Evolutionary conservation across 75 land plant species (phyloP).

Genomic region (Pinus taeda): DNA sequence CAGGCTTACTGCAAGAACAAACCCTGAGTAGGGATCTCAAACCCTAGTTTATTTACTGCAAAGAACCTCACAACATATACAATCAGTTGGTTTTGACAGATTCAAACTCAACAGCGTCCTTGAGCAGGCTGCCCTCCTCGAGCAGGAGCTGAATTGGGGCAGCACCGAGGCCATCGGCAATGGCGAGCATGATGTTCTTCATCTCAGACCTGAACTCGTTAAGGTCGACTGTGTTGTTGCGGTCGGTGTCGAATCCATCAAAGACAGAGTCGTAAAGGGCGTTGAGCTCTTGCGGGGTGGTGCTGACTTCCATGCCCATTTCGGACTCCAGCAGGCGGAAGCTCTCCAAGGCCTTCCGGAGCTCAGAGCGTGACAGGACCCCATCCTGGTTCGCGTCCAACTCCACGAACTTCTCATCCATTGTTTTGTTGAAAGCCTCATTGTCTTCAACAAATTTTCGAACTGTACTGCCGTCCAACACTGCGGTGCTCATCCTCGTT

Average conservation of each 20-base stretch:
- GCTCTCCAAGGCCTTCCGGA: slow-evolving; percentile 67
- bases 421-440: too few relatives aligned
- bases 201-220: slow-evolving; percentile 54
- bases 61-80: too few relatives aligned
- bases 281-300: slow-evolving; percentile 34
- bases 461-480: neutral
- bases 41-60: too few relatives aligned
- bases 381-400: slow-evolving; percentile 71
- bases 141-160: slow-evolving; percentile 67
- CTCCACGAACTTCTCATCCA: slow-evolving; percentile 19
- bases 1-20: too few relatives aligned
- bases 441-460: too few relatives aligned
- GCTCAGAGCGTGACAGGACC: slow-evolving; percentile 65
- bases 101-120: slow-evolving; percentile 57
- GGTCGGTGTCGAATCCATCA: slow-evolving; percentile 63
- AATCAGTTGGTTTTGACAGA: slow-evolving; percentile 15
- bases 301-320: slow-evolving; percentile 50
- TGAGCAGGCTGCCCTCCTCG: slow-evolving; percentile 52
- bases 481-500: slow-evolving; percentile 35
- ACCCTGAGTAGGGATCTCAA: too few relatives aligned
- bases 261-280: slow-evolving; percentile 48
- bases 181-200: slow-evolving; percentile 68
- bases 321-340: slow-evolving; percentile 58
- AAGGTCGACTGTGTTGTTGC: slow-evolving; percentile 55
- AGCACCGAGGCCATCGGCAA: slow-evolving; percentile 70